Percentiles rank a stretch among this genome's conserved stretches.
phyloP scores from a whole-genome alignment of 164 flowering plant genomes.

The Vitis labrusca region DNA sequence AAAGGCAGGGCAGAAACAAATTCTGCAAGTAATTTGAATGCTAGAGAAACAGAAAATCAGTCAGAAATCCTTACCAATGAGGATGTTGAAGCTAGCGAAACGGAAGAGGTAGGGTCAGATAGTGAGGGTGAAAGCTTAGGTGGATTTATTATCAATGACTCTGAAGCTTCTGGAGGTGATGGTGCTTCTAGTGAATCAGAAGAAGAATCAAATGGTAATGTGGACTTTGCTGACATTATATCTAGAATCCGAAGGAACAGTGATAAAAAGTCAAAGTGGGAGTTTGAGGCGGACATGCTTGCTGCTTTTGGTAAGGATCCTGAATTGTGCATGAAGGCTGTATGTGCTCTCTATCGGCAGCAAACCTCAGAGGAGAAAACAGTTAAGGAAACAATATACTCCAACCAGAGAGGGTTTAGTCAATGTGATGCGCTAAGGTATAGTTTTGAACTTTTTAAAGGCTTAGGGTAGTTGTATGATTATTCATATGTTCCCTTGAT shows the following conservation, averaged over 20 bases:
- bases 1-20: slow-evolving; percentile 5
- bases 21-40: background rate
- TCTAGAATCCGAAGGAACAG: slow-evolving; percentile 38
- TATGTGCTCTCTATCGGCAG: slow-evolving; percentile 74
- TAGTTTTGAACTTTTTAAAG: slow-evolving; percentile 1
- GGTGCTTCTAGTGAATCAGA: slow-evolving; percentile 21
- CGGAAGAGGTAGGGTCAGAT: slow-evolving; percentile 32
- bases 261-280: slow-evolving; percentile 41
- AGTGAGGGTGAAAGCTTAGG: slow-evolving; percentile 48
- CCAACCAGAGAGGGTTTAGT: slow-evolving; percentile 55
- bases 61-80: slow-evolving; percentile 13
- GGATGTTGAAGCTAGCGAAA: slow-evolving; percentile 22
- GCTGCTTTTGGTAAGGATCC: slow-evolving; percentile 62
- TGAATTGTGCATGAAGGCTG: slow-evolving; percentile 74
- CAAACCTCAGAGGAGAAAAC: slow-evolving; percentile 53
- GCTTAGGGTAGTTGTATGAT: background rate
- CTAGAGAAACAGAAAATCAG: slow-evolving; percentile 1
- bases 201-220: slow-evolving; percentile 22
- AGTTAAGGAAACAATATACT: slow-evolving; percentile 22
- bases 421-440: slow-evolving; percentile 63
- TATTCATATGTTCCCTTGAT: background rate
- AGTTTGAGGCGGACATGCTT: slow-evolving; percentile 71
- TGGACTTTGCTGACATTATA: slow-evolving; percentile 32
- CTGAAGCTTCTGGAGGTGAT: slow-evolving; percentile 30
- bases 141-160: slow-evolving; percentile 48